These are phyloP conservation scores for Aphanocladium album DNA, from an alignment of 2,329 filamentous ascomycete genomes.

Conservation along the genomic window DNA sequence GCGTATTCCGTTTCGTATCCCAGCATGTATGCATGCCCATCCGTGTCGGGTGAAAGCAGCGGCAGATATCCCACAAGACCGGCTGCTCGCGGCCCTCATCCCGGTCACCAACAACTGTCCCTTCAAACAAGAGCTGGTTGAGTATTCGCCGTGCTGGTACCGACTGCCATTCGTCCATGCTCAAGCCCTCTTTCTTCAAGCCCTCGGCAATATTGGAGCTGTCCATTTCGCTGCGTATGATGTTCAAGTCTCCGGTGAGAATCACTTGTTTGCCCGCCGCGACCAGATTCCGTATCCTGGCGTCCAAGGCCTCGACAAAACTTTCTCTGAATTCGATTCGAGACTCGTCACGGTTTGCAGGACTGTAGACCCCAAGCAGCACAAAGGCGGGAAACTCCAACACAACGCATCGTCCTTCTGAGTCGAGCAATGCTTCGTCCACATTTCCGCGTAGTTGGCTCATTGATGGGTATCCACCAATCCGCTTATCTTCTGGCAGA, in stretches of 20 bases:
- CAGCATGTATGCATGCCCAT: constrained; percentile 95
- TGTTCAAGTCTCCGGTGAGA: constrained; percentile 84
- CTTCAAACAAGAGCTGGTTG: constrained; percentile 77
- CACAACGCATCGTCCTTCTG: constrained; percentile 85
- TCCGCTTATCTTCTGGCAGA: constrained; percentile 66
- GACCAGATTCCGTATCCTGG: constrained; percentile 77
- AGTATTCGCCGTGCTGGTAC: constrained; percentile 70
- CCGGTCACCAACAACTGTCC: constrained; percentile 59
- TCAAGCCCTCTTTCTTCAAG: constrained; percentile 64
- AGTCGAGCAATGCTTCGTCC: constrained; percentile 72
- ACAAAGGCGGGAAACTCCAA: constrained; percentile 95
- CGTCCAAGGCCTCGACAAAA: constrained; percentile 76
- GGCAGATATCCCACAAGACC: constrained; percentile 77
- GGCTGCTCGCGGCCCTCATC: constrained; percentile 66
- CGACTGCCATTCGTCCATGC: constrained; percentile 66
- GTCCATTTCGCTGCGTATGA: constrained; percentile 64
- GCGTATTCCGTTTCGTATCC: constrained; percentile 91
- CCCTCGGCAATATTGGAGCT: constrained; percentile 68
- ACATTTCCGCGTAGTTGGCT: constrained; percentile 60
- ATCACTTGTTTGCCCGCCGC: constrained; percentile 79
- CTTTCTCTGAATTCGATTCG: constrained; percentile 76
- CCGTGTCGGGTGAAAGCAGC: constrained; percentile 73
- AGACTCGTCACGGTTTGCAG: constrained; percentile 79
- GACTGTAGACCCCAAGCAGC: constrained; percentile 85
- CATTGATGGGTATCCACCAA: constrained; percentile 79